Evolutionary conservation across 345 rosid species (phyloP).

Genomic region (Eucalyptus coolabah): DNA sequence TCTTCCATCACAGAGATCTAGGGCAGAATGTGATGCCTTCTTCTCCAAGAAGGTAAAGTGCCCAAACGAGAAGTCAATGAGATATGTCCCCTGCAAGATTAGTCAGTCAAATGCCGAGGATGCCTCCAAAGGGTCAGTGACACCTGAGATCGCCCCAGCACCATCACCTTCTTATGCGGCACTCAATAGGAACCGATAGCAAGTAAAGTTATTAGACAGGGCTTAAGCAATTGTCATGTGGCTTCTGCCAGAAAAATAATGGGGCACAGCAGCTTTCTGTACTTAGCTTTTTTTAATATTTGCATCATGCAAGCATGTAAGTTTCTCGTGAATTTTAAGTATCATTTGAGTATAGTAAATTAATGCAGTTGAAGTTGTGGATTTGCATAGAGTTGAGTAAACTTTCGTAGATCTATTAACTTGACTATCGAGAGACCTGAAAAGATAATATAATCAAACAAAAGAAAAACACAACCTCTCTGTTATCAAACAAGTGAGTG

Average conservation of each 20-base stretch:
- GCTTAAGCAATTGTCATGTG: background rate
- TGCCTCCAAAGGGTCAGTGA: background rate
- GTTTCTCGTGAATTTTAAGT: background rate
- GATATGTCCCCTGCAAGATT: conserved; percentile 18
- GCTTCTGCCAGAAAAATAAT: background rate
- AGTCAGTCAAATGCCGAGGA: background rate
- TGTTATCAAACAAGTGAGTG: background rate
- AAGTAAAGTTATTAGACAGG: background rate
- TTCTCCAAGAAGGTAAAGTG: conserved; percentile 6
- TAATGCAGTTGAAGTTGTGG: background rate
- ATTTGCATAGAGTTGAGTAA: background rate
- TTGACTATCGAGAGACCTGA: background rate
- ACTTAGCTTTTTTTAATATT: background rate
- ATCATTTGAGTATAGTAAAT: background rate
- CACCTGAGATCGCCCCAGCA: background rate
- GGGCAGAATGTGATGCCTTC: conserved; percentile 12
- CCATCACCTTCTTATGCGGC: conserved; percentile 5
- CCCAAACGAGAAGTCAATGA: conserved; percentile 1
- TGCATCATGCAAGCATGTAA: background rate
- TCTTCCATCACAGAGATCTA: conserved; percentile 29
- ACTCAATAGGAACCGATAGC: background rate
- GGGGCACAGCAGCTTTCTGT: background rate
- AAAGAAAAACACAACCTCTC: background rate
- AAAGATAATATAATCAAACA: background rate
- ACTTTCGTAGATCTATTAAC: background rate